phyloP scores from a whole-genome alignment of 2,329 filamentous ascomycete genomes.

The Microdochium bolleyi region DNA sequence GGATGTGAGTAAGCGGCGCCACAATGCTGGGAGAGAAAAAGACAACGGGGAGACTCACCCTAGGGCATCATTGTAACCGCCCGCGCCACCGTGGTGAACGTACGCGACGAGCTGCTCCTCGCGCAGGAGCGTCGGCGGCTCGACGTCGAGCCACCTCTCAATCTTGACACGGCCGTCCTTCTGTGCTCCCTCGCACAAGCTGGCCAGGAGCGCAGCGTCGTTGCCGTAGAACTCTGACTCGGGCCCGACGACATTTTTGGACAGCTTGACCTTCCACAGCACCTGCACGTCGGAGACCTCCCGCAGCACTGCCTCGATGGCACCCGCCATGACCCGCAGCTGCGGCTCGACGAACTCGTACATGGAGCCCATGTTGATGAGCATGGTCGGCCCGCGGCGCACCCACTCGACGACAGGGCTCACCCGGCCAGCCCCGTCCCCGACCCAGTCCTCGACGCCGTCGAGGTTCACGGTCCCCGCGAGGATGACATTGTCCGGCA shows the following conservation, averaged over 20 bases:
- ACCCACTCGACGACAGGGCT: not conserved
- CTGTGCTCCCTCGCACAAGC: not conserved
- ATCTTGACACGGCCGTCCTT: not conserved
- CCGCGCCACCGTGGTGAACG: not conserved
- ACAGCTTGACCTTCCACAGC: not conserved
- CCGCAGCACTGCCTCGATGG: not conserved
- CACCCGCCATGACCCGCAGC: not conserved
- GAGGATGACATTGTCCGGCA: not conserved
- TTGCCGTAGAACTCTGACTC: not conserved
- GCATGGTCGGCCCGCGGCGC: not conserved
- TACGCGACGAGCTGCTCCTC: not conserved
- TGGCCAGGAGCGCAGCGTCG: not conserved
- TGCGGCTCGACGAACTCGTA: not conserved
- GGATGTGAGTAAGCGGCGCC: conserved; percentile 9
- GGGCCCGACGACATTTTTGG: not conserved
- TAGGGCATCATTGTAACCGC: not conserved
- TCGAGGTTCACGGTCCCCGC: not conserved
- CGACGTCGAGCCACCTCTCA: not conserved
- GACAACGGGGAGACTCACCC: not conserved
- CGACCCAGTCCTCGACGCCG: not conserved
- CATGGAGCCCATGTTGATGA: not conserved
- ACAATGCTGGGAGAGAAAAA: not conserved
- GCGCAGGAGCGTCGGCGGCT: not conserved
- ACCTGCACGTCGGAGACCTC: not conserved
- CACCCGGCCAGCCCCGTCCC: not conserved